Percentiles rank a stretch among this genome's conserved stretches.
phyloP scores from a whole-genome alignment of 2,329 filamentous ascomycete species.

The Neurospora sp. region DNA sequence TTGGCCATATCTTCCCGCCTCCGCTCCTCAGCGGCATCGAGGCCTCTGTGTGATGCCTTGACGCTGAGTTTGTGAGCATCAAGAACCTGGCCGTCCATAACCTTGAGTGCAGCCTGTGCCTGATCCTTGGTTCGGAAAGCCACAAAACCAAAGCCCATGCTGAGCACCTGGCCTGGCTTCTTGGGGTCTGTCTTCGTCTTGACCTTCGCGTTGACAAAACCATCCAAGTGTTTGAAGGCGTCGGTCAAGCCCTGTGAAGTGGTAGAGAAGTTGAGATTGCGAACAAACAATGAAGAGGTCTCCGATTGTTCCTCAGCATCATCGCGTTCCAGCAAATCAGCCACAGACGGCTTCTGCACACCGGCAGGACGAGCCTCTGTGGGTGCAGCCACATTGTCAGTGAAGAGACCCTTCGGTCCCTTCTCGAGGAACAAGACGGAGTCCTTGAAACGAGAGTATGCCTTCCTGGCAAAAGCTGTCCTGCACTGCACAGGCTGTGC shows the following conservation, averaged over 20 bases:
- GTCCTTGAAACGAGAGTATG: constrained; percentile 85
- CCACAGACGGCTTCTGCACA: constrained; percentile 54
- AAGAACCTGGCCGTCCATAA: constrained; percentile 85
- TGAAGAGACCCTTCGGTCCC: constrained; percentile 75
- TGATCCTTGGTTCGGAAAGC: constrained; percentile 73
- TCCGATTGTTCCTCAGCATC: constrained; percentile 40
- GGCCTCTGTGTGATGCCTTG: constrained; percentile 76
- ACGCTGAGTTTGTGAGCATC: constrained; percentile 80
- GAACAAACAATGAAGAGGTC: constrained; percentile 80
- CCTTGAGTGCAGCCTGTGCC: constrained; percentile 67
- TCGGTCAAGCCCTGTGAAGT: constrained; percentile 67
- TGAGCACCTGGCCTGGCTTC: constrained; percentile 75
- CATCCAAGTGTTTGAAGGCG: constrained; percentile 70
- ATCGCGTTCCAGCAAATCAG: constrained; percentile 56
- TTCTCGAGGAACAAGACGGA: constrained; percentile 90
- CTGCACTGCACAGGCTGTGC: constrained; percentile 69
- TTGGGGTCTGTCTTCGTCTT: constrained; percentile 94
- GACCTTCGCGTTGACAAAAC: constrained; percentile 80
- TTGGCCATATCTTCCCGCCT: constrained; percentile 74
- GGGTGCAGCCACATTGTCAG: constrained; percentile 17
- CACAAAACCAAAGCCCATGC: constrained; percentile 95
- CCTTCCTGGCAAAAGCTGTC: constrained; percentile 72
- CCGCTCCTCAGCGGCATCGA: constrained; percentile 80
- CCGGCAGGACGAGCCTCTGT: constrained; percentile 29
- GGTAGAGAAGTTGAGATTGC: constrained; percentile 89